phyloP scores from a whole-genome alignment of 345 rosid species.

The Mangifera indica region DNA sequence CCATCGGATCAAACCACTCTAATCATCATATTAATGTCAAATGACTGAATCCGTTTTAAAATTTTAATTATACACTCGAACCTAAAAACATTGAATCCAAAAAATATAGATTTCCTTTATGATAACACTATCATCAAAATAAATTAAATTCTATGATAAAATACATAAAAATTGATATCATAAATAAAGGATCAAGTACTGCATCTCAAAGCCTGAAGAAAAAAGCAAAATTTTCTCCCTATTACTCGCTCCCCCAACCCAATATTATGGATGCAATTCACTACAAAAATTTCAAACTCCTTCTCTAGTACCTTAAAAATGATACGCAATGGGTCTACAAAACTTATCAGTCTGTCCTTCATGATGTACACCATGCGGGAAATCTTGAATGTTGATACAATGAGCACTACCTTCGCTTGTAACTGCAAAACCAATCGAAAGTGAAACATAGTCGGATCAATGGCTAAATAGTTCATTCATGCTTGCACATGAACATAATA shows the following conservation, averaged over 20 bases:
- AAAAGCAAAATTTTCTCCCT: too few species aligned
- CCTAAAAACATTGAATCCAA: too few species aligned
- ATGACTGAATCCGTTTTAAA: too few species aligned
- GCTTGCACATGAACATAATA: too few species aligned
- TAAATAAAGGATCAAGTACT: not conserved
- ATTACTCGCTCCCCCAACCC: not conserved
- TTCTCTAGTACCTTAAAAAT: not conserved
- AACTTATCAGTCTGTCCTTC: not conserved
- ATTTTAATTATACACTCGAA: too few species aligned
- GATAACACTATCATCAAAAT: too few species aligned
- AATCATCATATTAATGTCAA: too few species aligned
- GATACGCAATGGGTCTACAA: not conserved
- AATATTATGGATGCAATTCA: not conserved
- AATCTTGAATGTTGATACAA: not conserved
- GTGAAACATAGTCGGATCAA: too few species aligned
- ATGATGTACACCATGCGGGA: not conserved
- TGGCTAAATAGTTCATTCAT: not conserved
- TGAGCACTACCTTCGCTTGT: constrained; percentile 39
- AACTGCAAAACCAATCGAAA: constrained; percentile 25
- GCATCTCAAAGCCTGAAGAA: not conserved
- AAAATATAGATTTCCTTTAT: too few species aligned
- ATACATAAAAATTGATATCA: not conserved
- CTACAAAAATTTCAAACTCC: not conserved
- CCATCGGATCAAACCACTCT: too few species aligned
- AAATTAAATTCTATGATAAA: not conserved